Percentiles rank a stretch among this genome's conserved stretches.
Conservation (phyloP, 2,329 filamentous ascomycete genomes). For the Fusarium illudens region DNA sequence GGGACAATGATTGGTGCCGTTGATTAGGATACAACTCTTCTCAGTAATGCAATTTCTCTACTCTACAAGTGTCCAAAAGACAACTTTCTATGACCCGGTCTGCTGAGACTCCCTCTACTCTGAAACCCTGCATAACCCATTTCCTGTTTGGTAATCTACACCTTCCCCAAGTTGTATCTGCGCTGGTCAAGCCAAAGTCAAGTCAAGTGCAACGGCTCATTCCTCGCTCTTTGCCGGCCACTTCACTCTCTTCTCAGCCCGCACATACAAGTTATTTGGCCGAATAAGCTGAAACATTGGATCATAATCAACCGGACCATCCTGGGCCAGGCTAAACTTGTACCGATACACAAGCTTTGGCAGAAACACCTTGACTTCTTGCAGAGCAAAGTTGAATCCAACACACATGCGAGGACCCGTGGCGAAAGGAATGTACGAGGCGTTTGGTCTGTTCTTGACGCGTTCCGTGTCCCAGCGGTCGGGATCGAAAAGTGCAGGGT, state of each 20-base stretch:
- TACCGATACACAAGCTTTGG: conserved; percentile 68
- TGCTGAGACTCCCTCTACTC: neutral
- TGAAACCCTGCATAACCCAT: too few relatives aligned
- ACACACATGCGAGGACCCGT: conserved; percentile 66
- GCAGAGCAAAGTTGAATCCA: conserved; percentile 70
- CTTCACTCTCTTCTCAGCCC: conserved; percentile 57
- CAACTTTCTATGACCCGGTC: neutral
- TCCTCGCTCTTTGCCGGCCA: conserved; percentile 51
- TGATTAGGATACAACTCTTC: neutral
- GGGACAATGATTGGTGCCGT: neutral
- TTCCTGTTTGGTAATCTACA: too few relatives aligned
- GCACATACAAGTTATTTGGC: conserved; percentile 63
- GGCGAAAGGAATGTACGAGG: conserved; percentile 67
- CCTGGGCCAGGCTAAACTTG: conserved; percentile 60
- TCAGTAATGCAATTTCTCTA: neutral
- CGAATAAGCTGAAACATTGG: conserved; percentile 67
- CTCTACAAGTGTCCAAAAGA: neutral
- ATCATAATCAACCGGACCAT: conserved; percentile 64
- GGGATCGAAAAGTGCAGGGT: conserved; percentile 65
- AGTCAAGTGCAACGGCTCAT: neutral
- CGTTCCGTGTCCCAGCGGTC: conserved; percentile 66
- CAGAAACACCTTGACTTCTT: conserved; percentile 68
- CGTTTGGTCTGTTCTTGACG: conserved; percentile 61
- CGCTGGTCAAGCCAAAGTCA: neutral
- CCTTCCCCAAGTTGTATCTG: neutral